Base-by-base conservation (phyloP, 495 filamentous ascomycete genomes). In the Aspergillus mulundensis region DNA sequence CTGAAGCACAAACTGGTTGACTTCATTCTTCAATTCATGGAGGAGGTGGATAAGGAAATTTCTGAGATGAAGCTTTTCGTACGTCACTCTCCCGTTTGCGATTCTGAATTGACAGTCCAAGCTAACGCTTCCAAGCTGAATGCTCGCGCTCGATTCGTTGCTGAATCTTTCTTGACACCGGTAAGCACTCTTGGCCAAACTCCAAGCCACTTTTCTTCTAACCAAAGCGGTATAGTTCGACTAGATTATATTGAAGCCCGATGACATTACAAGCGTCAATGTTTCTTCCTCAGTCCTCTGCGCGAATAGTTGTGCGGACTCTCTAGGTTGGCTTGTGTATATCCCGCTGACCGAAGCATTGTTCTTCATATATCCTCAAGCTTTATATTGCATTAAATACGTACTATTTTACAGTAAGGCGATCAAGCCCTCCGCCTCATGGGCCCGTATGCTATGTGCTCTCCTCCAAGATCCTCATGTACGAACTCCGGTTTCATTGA, bases 51-150 rank as follows among this genome's bases (percentile, higher is more conserved):
- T 66, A 97, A 97, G 77, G 95, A 99, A 72, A 97, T 97, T 50
- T 97, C 93, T 1, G 95, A 97, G 73, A 97, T 97, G 94, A 99
- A 99, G 83, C 84, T 99, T 58, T 99, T 97, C 73, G 93, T 97
- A 84, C 48, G 90, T 80, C 19, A 11, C 10, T 15, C 15, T 60
- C 34, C n/a, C 2, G 7, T 11, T 70, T 40, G 67, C 69, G 53
- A 7, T 18, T 25, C n/a, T 14, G 42, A 19, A 56, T 25, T 18
- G 12, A 19, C 11, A 10, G 15, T n/a, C 5, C 11, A 46, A 61
- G 39, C 62, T 70, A 56, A 77, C 43, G 11, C 15, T 16, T 15
- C 50, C 18, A 62, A 97, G 93, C 77, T 99, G 69, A 97, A 99
- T 73, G 91, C 94, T 47, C 84, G 95, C 73, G 94, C 94, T 74